A percentile compares a stretch with the other conserved stretches of the same genome.
Conservation (phyloP, 2,329 filamentous ascomycete genomes). For the Anthostomella pinea region DNA sequence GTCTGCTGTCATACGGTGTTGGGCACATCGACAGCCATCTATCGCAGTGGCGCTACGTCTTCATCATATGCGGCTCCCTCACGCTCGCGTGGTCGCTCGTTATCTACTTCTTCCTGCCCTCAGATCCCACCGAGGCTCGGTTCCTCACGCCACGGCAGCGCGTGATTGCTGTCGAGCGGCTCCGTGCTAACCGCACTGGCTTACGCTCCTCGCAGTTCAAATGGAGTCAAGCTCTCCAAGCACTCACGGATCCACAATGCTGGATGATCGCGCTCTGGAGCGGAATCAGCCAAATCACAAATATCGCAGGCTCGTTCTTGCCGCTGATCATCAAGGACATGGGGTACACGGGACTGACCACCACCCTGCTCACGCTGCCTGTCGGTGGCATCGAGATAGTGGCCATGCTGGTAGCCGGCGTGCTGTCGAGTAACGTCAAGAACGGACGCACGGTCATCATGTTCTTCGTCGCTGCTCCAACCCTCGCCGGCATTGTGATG, state of each 20-base stretch:
- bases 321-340: conserved; percentile 33
- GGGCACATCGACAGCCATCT: no score
- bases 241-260: conserved; percentile 52
- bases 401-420: conserved; percentile 26
- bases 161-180: conserved; percentile 49
- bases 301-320: conserved; percentile 16
- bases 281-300: no score
- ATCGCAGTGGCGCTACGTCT: conserved; percentile 37
- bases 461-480: conserved; percentile 6
- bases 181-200: conserved; percentile 48
- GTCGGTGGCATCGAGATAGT: conserved; percentile 27
- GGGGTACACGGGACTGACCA: conserved; percentile 29
- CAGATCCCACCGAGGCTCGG: conserved; percentile 59
- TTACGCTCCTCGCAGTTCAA: conserved; percentile 51
- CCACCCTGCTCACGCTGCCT: conserved; percentile 24
- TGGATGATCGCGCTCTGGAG: conserved; percentile 56
- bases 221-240: conserved; percentile 44
- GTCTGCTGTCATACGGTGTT: no score
- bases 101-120: conserved; percentile 57
- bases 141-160: conserved; percentile 59
- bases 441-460: conserved; percentile 21
- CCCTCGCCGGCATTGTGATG: conserved; percentile 10
- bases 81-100: conserved; percentile 53
- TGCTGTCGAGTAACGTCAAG: conserved; percentile 20
- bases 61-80: conserved; percentile 56